Evolutionary conservation across 441 rosid genomes (phyloP), one percentile per base, ranked within the genome.

Genomic region (Brassica hybrid): DNA sequence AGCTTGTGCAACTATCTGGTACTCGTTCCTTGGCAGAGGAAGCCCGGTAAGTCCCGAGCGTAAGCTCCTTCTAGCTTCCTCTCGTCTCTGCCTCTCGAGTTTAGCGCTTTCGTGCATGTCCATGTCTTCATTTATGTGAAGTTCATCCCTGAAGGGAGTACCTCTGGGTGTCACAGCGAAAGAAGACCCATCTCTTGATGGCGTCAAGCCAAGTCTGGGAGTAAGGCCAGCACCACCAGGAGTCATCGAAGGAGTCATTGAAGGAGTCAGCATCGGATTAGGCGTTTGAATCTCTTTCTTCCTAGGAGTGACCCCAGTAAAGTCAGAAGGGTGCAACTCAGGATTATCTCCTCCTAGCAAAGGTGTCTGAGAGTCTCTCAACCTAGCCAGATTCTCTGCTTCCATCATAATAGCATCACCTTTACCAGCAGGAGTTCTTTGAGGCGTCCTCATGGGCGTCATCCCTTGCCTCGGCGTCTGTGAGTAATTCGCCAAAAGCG

Each of bases 361-460:
- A 75, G 99, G 98, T 41, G 99, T 96, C 81, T 94, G 98, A 45
- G 99, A 96, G 83, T 96, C 98, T 78, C 99, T 89, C 87, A 96
- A 72, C 66, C 99, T 81, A 17, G 97, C 98, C 79, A 96, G 83
- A 70, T 96, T 96, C 83, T 96, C 97, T 58, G 99, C 99, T 86
- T 96, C 99, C 99, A 92, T 94, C 98, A 94, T 91, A 64, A 96
- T 86, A 68, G 99, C 93, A 84, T 96, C 99, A 67, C 98, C 97
- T 83, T 92, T 94, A 73, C 97, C 97, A 70, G 97, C 81, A 78
- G 99, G 98, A 67, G 99, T 96, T 80, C 99, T 92, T 76, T 92
- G 99, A 3, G 99, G 98, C 48, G 98, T 94, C 17, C 94, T 87
- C 62, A 89, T 48, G 60, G 99, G 98, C 13, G 98, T 91, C 93